phyloP scores from a whole-genome alignment of 208 protist genomes.

The Phytomonas serpens region DNA sequence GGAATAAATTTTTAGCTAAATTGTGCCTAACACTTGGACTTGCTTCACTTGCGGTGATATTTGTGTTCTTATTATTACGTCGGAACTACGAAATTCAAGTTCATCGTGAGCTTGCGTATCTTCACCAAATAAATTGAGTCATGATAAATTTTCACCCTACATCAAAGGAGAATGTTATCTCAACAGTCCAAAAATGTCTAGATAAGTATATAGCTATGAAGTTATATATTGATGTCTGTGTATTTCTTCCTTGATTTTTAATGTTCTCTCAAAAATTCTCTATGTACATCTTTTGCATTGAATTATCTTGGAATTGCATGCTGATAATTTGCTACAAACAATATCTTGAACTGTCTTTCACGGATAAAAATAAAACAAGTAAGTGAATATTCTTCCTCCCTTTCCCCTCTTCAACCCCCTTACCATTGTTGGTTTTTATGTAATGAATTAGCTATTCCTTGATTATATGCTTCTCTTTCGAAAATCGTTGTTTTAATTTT shows the following conservation, averaged over 20 bases:
- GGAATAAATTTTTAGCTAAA: constrained; percentile 90
- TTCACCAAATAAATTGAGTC: background rate
- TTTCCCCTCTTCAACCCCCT: background rate
- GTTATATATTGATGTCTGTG: too few relatives aligned
- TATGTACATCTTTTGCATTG: background rate
- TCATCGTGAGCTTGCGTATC: background rate
- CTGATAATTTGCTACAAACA: background rate
- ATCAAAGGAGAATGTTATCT: background rate
- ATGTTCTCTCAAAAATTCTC: background rate
- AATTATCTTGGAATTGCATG: background rate
- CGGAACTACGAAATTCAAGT: background rate
- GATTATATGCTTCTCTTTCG: background rate
- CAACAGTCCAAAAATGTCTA: background rate
- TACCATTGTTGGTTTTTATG: background rate
- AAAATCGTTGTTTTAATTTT: background rate
- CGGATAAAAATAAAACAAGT: background rate
- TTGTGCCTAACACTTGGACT: constrained; percentile 91
- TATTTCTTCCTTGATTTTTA: too few relatives aligned
- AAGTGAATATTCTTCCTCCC: background rate
- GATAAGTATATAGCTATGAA: too few relatives aligned
- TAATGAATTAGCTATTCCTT: background rate
- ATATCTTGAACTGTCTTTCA: background rate
- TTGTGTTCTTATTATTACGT: constrained; percentile 37
- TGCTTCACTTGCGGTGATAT: constrained; percentile 72
- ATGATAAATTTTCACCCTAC: background rate